Evolutionary conservation across 208 protist genomes (phyloP), one percentile per base, ranked within the genome.

Genomic region (Trypanosoma cruzi): DNA sequence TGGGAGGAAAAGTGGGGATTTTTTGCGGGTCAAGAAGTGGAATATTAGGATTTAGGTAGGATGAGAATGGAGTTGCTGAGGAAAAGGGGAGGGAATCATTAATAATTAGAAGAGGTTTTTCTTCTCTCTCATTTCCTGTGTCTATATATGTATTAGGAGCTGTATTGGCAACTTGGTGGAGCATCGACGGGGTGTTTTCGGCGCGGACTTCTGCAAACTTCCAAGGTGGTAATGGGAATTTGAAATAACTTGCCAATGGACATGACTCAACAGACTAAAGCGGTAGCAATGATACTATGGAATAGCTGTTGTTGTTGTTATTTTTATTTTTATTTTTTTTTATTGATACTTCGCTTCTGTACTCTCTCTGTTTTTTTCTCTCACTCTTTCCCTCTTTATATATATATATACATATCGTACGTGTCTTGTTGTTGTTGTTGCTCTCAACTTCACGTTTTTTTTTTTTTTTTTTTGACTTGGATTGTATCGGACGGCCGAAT

Each of bases 1-100:
- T 94, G 88, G 89, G 89, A 97, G 73, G 92, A 97, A 79, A 97
- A 97, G 82, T 97, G 92, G 92, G 92, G 92, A 26, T 97, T 97
- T 75, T 95, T 97, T 63, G 89, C 89, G 0, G 92, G 92, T 64
- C 88, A 94, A 79, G 89, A 97, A 73, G 88, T 92, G 56, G 86
- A 93, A 79, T 97, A 93, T 77, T 97, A 92, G 59, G 1, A 26
- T 24, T 8, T 59, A 28, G n/a, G 57, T 61, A 53, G 44, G 20
- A 6, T 49, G 16, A 49, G 44, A 6, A n/a, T n/a, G n/a, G n/a
- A n/a, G n/a, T n/a, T n/a, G n/a, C n/a, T n/a, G n/a, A 49, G 20
- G 20, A 5, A 49, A 49, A 49, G 44, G 44, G 16, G 16, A 6
- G 44, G 44, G 36, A 40, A 40, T 40, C 36, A 40, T 40, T 10